Conservation (phyloP, 139 green algal species). For the Ostreobium quekettii region DNA sequence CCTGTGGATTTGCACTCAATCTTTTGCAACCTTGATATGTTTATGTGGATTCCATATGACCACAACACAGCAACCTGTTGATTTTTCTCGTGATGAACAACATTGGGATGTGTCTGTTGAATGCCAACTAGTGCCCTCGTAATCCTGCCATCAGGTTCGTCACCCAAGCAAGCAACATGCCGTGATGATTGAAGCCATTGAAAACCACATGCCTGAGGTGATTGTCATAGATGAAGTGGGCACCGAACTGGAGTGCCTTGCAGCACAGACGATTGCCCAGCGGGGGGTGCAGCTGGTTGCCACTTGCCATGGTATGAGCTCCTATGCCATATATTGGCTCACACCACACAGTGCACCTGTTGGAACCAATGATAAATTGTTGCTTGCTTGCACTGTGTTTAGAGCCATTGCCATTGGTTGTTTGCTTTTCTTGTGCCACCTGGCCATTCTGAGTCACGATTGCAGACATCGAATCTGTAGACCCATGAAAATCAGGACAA, state of each 20-base stretch:
- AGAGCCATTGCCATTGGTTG: neutral
- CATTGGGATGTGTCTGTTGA: too few species aligned
- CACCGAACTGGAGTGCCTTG: conserved; percentile 84
- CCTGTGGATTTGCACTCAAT: neutral
- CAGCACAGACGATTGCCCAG: conserved; percentile 94
- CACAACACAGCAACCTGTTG: neutral
- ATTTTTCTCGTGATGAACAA: neutral
- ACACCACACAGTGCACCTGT: too few species aligned
- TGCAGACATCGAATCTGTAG: neutral
- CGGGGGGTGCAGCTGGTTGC: conserved; percentile 86
- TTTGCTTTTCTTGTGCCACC: neutral
- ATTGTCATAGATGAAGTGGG: conserved; percentile 97
- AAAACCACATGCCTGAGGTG: conserved; percentile 94
- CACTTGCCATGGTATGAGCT: conserved; percentile 71
- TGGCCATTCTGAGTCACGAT: neutral
- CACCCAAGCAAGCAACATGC: conserved; percentile 63
- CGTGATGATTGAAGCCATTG: conserved; percentile 90
- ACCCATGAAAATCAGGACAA: neutral
- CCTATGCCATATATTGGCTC: too few species aligned
- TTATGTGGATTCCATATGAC: neutral
- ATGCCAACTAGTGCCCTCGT: too few species aligned
- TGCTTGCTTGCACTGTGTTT: too few species aligned
- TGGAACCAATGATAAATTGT: too few species aligned
- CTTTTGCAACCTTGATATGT: neutral
- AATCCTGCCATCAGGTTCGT: conserved; percentile 31